A percentile compares a stretch with the other conserved stretches of the same genome.
Evolutionary conservation across 305 asterid species (phyloP).

Genomic region (Fraxinus floribunda): DNA sequence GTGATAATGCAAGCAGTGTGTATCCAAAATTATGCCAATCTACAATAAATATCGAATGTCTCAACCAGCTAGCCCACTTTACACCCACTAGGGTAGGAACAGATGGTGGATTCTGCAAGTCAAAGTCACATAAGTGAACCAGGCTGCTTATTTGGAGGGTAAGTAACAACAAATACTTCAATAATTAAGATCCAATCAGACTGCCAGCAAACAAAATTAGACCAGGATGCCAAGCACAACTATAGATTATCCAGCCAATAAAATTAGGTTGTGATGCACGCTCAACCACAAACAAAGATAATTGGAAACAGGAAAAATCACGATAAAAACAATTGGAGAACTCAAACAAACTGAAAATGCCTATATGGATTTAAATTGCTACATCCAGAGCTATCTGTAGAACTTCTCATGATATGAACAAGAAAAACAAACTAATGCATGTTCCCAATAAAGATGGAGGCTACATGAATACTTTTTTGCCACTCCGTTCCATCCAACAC

Average conservation of each 20-base stretch:
- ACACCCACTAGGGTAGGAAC: slow-evolving; percentile 95
- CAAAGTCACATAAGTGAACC: not conserved
- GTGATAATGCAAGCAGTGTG: slow-evolving; percentile 83
- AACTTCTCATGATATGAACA: not conserved
- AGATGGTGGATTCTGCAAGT: slow-evolving; percentile 91
- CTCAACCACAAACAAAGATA: not conserved
- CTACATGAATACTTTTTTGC: not conserved
- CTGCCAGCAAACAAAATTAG: not conserved
- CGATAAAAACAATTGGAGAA: not conserved
- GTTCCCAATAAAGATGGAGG: not conserved
- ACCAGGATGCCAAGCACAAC: not conserved
- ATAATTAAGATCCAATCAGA: not conserved
- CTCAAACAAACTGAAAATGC: slow-evolving; percentile 8
- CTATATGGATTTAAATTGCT: not conserved
- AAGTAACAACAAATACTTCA: not conserved
- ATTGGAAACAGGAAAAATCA: not conserved
- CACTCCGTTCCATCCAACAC: not conserved
- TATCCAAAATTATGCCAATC: slow-evolving; percentile 99
- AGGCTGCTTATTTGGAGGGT: not conserved
- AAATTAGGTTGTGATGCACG: not conserved
- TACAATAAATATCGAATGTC: slow-evolving; percentile 63
- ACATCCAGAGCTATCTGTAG: not conserved
- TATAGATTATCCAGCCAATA: not conserved
- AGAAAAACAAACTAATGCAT: not conserved
- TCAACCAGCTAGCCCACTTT: slow-evolving; percentile 85